Conservation (phyloP, 202 grass and related monocot species). For the Elaeis oleifera region DNA sequence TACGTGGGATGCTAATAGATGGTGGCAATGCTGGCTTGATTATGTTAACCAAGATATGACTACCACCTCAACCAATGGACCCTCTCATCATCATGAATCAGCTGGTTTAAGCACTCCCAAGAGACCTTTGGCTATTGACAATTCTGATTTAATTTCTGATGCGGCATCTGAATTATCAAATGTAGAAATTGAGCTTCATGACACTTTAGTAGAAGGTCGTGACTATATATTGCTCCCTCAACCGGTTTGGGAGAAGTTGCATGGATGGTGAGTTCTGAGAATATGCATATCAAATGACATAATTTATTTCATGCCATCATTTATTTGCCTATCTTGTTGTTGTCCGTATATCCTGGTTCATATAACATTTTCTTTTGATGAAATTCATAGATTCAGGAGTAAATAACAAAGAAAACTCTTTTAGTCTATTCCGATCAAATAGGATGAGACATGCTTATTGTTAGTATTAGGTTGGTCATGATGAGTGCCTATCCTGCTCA, state of each 20-base stretch:
- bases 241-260: conserved; percentile 85
- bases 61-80: conserved; percentile 53
- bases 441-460: no score
- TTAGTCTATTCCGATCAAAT: no score
- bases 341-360: no score
- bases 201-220: conserved; percentile 86
- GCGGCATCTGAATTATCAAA: conserved; percentile 61
- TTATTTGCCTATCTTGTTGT: no score
- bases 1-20: conserved; percentile 37
- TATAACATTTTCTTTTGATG: no score
- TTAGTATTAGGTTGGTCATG: no score
- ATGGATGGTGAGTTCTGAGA: conserved; percentile 58
- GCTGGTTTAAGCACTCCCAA: conserved; percentile 31
- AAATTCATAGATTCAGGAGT: no score
- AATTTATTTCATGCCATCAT: background rate
- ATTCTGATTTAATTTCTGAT: conserved; percentile 81
- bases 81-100: conserved; percentile 44
- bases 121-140: conserved; percentile 85
- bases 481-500: no score
- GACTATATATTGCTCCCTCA: conserved; percentile 96
- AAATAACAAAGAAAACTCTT: no score
- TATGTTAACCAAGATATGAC: conserved; percentile 83
- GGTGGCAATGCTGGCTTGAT: conserved; percentile 99
- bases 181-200: conserved; percentile 88
- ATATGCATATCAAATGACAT: background rate